Evolutionary conservation across 202 grass and related monocot species (phyloP), one percentile per base, ranked within the genome.

Genomic region (Bolboschoenoplectus hybrid): DNA sequence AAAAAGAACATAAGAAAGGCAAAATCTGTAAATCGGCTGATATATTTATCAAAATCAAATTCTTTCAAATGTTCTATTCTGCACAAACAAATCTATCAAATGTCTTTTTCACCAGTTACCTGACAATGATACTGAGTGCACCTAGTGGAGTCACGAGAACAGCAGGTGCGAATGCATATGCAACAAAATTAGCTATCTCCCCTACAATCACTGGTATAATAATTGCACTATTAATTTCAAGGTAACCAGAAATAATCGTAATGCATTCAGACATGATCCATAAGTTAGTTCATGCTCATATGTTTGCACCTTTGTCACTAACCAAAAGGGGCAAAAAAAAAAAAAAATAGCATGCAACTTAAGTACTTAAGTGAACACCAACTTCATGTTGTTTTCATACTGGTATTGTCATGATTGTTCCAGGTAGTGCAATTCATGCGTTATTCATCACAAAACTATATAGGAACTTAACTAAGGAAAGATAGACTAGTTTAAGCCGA

Each of bases 101-200:
- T 10, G 35, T 17, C 4, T 56, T 9, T 55, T 71, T 49, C 41
- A n/a, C 35, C 3, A 40, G 20, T 52, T 87, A 94, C 97, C 97
- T 98, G 53, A 98, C 90, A 81, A 98, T 98, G 87, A 98, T 98
- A 80, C 97, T 98, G 74, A 98, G 71, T 9, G 97, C 97, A 85
- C 97, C 97, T 50, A 98, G 90, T 81, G 97, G 97, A 86, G 97
- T 98, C 46, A 98, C 93, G 9, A 98, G 89, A 55, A 98, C 91
- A 6, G 97, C 93, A 0, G 97, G 97, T 14, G 97, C 97, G n/a
- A 98, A 96, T 7, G 93, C 93, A 58, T 98, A 98, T 1, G 97
- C 97, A 3, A 96, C 90, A 64, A 99, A 99, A 92, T 99, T 99
- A 8, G 93, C 97, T 4, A 93, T 32, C 86, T 99, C 97, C 58